Conservation (phyloP, 2,329 filamentous ascomycete genomes). For the Arthrobotrys sinensis region DNA sequence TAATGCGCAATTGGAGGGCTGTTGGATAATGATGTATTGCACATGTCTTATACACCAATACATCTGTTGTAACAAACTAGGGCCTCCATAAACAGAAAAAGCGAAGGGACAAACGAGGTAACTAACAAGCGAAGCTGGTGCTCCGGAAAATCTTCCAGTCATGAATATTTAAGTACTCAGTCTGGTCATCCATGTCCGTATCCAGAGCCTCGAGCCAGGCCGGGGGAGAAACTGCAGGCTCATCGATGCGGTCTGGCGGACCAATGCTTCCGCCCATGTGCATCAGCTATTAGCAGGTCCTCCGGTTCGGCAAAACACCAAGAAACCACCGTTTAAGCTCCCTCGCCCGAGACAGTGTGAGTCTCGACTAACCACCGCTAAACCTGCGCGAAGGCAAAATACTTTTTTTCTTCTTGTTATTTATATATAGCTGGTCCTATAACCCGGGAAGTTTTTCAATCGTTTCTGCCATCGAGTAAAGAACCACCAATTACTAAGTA, state of each 20-base stretch:
- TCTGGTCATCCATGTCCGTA: background rate
- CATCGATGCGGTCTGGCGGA: slow-evolving; percentile 42
- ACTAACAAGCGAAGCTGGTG: too few relatives aligned
- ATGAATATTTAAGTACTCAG: too few relatives aligned
- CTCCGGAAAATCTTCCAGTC: too few relatives aligned
- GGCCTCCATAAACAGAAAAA: too few relatives aligned
- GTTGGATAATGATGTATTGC: too few relatives aligned
- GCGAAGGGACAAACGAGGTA: too few relatives aligned
- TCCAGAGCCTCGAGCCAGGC: too few relatives aligned
- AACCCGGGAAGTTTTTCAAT: slow-evolving; percentile 4
- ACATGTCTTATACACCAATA: too few relatives aligned
- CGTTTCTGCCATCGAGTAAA: background rate
- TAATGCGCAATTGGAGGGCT: too few relatives aligned
- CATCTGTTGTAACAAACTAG: too few relatives aligned
- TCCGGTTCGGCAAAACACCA: slow-evolving; percentile 47
- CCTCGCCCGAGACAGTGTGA: background rate
- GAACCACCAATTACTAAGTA: too few relatives aligned
- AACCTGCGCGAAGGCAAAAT: slow-evolving; percentile 31
- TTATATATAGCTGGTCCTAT: slow-evolving; percentile 44
- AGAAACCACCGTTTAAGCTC: background rate
- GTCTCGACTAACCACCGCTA: slow-evolving; percentile 6
- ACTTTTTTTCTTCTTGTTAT: background rate
- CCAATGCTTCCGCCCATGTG: slow-evolving; percentile 56
- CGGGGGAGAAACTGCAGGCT: slow-evolving; percentile 9
- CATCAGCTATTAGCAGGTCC: background rate